Evolutionary conservation across 768 basidiomycete genomes (phyloP).

Genomic region (Rhizopogon roseolus): DNA sequence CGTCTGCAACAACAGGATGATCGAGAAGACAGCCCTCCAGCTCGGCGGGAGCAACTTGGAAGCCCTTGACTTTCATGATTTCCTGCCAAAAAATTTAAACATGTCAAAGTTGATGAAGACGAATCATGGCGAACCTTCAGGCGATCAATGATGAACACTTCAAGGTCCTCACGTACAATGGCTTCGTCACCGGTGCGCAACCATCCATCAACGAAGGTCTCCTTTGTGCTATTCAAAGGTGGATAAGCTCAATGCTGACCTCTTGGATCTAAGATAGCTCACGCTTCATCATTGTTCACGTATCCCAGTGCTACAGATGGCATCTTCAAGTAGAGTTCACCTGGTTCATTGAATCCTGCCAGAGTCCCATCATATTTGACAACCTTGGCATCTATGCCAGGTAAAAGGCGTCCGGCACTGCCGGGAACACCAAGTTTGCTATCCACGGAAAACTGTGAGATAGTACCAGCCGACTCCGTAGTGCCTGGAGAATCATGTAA

Average conservation of each 20-base stretch:
- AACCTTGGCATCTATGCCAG: slow-evolving; percentile 50
- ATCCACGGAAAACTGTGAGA: slow-evolving; percentile 44
- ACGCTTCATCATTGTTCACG: slow-evolving; percentile 58
- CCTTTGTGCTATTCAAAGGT: slow-evolving; percentile 44
- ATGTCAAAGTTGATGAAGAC: not conserved
- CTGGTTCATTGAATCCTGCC: slow-evolving; percentile 51
- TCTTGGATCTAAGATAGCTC: slow-evolving; percentile 17
- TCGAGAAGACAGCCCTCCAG: too few relatives aligned
- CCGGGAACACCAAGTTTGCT: slow-evolving; percentile 49
- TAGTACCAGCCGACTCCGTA: slow-evolving; percentile 59
- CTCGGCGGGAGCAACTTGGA: too few relatives aligned
- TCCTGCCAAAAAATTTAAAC: slow-evolving; percentile 35
- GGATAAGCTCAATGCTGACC: not conserved
- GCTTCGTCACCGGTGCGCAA: slow-evolving; percentile 67
- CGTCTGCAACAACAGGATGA: too few relatives aligned
- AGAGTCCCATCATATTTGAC: slow-evolving; percentile 54
- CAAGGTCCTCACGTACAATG: slow-evolving; percentile 45
- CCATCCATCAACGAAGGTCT: slow-evolving; percentile 73
- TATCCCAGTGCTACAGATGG: slow-evolving; percentile 40
- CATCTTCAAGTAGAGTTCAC: slow-evolving; percentile 49
- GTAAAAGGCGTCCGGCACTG: slow-evolving; percentile 41
- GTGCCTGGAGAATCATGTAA: slow-evolving; percentile 37
- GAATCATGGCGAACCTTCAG: slow-evolving; percentile 42
- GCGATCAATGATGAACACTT: slow-evolving; percentile 59
- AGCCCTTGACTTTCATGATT: slow-evolving; percentile 61